Evolutionary conservation across 805 yeast species (phyloP).

Genomic region (Pichia occidentalis): DNA sequence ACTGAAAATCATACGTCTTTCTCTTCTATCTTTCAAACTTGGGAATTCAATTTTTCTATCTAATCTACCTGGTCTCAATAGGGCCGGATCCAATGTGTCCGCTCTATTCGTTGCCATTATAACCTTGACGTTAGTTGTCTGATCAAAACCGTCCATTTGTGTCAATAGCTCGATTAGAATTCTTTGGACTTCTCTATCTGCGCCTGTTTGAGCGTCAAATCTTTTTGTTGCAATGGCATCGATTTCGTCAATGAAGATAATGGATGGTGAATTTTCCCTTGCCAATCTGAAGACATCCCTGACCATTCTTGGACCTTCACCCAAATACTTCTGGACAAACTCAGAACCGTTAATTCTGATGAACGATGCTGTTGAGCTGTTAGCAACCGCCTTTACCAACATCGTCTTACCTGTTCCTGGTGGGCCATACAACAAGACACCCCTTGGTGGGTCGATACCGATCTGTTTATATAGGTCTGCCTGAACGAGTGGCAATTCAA

Average conservation of each 20-base stretch:
- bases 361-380: constrained; percentile 90
- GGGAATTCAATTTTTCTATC: constrained; percentile 99
- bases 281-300: constrained; percentile 97
- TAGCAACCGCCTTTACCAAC: constrained; percentile 98
- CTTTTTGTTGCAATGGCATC: constrained; percentile 99
- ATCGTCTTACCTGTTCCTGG: constrained; percentile 99
- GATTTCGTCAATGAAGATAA: constrained; percentile 95
- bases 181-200: constrained; percentile 98
- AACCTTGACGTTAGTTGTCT: constrained; percentile 88
- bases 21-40: constrained; percentile 91
- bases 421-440: constrained; percentile 96
- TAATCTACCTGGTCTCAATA: constrained; percentile 95
- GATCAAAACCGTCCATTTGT: constrained; percentile 99
- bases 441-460: constrained; percentile 98
- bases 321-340: constrained; percentile 94
- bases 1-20: constrained; percentile 90
- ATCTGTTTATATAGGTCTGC: constrained; percentile 94
- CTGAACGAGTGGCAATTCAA: constrained; percentile 91
- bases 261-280: constrained; percentile 94
- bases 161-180: constrained; percentile 89
- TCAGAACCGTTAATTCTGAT: constrained; percentile 97
- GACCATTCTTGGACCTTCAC: constrained; percentile 99
- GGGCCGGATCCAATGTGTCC: constrained; percentile 98
- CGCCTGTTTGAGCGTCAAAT: constrained; percentile 99
- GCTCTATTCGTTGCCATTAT: constrained; percentile 99